phyloP scores from a whole-genome alignment of 768 basidiomycete genomes.

The Filobasidium floriforme region DNA sequence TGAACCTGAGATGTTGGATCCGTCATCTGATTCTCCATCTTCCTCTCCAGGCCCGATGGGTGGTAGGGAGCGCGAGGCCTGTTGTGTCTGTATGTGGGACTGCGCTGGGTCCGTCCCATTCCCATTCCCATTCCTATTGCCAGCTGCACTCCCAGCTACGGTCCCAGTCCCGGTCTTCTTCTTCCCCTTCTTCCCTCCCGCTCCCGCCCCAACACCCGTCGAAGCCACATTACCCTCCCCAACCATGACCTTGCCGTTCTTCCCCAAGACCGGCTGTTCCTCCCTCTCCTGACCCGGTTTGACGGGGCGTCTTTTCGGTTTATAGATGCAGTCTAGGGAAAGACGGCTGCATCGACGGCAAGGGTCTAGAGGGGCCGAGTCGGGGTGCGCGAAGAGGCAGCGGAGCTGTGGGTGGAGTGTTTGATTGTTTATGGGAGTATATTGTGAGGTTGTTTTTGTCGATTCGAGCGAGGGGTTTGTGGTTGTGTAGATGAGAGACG shows the following conservation, averaged over 20 bases:
- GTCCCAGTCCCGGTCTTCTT: not conserved
- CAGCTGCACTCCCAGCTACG: too few species aligned
- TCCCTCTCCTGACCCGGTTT: slow-evolving; percentile 9
- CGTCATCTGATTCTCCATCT: too few species aligned
- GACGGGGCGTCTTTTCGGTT: slow-evolving; percentile 20
- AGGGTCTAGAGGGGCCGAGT: slow-evolving; percentile 20
- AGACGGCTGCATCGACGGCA: slow-evolving; percentile 19
- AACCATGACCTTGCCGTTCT: not conserved
- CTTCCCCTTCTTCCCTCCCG: not conserved
- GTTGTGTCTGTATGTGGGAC: too few species aligned
- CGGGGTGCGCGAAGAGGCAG: slow-evolving; percentile 18
- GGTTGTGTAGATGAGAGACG: too few species aligned
- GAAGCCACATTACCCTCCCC: not conserved
- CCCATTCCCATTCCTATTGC: too few species aligned
- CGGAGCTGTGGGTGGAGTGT: slow-evolving; percentile 17
- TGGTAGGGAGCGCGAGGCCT: too few species aligned
- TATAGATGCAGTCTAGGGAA: slow-evolving; percentile 17
- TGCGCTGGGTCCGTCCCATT: too few species aligned
- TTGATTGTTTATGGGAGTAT: too few species aligned
- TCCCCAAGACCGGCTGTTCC: not conserved
- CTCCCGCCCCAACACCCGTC: not conserved
- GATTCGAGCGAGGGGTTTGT: too few species aligned
- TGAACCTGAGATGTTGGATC: not conserved
- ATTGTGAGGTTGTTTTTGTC: too few species aligned
- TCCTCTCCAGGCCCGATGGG: too few species aligned